Evolutionary conservation across 1,284 basidiomycete species (phyloP).

Genomic region (Malassezia slooffiae): DNA sequence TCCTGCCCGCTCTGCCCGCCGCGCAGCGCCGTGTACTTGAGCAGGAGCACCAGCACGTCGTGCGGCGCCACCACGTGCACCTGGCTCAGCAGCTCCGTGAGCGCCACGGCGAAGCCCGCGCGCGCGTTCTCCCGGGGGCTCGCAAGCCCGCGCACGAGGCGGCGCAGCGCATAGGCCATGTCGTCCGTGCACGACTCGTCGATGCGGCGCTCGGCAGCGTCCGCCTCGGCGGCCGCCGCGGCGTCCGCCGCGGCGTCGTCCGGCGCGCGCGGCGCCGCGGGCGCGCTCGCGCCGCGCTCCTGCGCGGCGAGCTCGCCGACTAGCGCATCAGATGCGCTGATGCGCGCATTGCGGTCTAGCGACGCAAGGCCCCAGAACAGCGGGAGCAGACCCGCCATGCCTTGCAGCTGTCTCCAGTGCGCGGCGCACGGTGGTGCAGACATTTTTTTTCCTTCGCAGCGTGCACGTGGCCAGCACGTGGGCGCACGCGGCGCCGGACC

Average conservation of each 20-base stretch:
- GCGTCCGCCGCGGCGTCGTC: conserved; percentile 5
- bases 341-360: conserved; percentile 62
- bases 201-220: conserved; percentile 50
- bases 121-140: conserved; percentile 85
- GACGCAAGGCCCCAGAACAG: conserved; percentile 93
- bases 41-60: conserved; percentile 32
- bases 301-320: conserved; percentile 55
- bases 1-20: conserved; percentile 60
- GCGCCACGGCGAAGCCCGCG: conserved; percentile 84
- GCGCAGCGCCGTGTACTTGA: conserved; percentile 47
- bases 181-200: conserved; percentile 53
- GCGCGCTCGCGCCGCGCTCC: conserved; percentile 1
- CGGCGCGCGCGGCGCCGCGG: neutral
- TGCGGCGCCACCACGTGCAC: conserved; percentile 64
- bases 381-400: conserved; percentile 70
- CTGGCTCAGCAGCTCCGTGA: conserved; percentile 77
- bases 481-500: too few relatives aligned
- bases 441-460: neutral
- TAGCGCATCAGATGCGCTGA: conserved; percentile 76
- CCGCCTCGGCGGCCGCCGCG: conserved; percentile 18
- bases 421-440: conserved; percentile 7
- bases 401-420: conserved; percentile 5
- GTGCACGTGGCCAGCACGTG: conserved; percentile 1
- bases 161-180: conserved; percentile 48
- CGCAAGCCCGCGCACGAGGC: conserved; percentile 58